Evolutionary conservation across 805 yeast genomes (phyloP).

Genomic region (Vanderwaltozyma verrucispora): DNA sequence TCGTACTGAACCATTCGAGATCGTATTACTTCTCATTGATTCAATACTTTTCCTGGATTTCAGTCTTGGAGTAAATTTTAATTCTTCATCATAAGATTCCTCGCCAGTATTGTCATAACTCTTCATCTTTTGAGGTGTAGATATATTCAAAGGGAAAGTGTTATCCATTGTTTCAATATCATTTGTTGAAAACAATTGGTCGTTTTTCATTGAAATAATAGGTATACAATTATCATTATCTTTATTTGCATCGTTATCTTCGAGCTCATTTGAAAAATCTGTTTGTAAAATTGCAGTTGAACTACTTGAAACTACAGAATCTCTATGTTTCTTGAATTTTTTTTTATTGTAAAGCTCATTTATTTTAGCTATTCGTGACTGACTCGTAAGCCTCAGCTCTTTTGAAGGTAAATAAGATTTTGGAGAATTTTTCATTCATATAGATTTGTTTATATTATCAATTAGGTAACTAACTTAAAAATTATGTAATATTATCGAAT

Average conservation of each 20-base stretch:
- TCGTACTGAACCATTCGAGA: not conserved
- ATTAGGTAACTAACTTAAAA: too few species aligned
- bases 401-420: slow-evolving; percentile 11
- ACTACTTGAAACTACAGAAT: not conserved
- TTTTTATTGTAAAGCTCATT: slow-evolving; percentile 15
- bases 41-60: slow-evolving; percentile 15
- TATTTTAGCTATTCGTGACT: slow-evolving; percentile 17
- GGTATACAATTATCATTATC: not conserved
- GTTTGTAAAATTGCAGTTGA: not conserved
- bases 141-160: not conserved
- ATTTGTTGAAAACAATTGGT: not conserved
- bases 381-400: slow-evolving; percentile 12
- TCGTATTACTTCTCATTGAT: not conserved
- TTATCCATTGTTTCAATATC: not conserved
- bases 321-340: slow-evolving; percentile 2
- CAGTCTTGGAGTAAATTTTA: slow-evolving; percentile 24
- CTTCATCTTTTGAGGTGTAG: not conserved
- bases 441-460: too few species aligned
- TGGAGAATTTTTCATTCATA: slow-evolving; percentile 2
- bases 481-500: too few species aligned
- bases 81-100: slow-evolving; percentile 9
- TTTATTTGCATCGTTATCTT: not conserved
- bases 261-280: not conserved
- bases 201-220: not conserved
- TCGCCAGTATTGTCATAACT: not conserved